A percentile compares a stretch with the other conserved stretches of the same genome.
Conservation (phyloP, 495 filamentous ascomycete genomes). For the Bathelium albidoporum region DNA sequence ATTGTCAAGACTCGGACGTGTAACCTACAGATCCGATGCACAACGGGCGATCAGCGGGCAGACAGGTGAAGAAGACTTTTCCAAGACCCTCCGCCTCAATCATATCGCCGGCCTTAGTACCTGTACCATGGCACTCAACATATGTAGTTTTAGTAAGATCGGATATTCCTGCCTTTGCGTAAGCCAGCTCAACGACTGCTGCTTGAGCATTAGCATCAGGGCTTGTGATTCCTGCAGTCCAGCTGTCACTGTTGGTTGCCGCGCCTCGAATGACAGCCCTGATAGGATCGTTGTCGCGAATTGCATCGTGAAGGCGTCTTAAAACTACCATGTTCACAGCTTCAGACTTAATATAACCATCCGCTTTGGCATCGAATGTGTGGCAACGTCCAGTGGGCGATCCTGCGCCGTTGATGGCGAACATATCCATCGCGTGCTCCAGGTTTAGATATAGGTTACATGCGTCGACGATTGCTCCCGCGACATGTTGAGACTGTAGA, state of each 20-base stretch:
- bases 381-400: background rate
- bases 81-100: background rate
- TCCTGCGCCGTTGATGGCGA: background rate
- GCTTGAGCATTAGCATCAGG: background rate
- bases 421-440: background rate
- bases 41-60: background rate
- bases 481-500: background rate
- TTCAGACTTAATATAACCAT: conserved; percentile 11
- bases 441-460: conserved; percentile 6
- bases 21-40: background rate
- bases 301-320: background rate
- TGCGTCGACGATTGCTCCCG: background rate
- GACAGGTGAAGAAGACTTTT: background rate
- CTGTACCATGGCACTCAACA: background rate
- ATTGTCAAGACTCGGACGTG: too few relatives aligned
- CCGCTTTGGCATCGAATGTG: conserved; percentile 7
- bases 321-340: background rate
- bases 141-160: background rate
- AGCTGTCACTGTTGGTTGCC: conserved; percentile 8
- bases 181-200: background rate
- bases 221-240: background rate
- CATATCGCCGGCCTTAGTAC: background rate
- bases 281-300: background rate
- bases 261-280: background rate
- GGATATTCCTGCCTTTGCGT: background rate